Conservation (phyloP, 768 basidiomycete species). For the Crassisporium funariophilum region DNA sequence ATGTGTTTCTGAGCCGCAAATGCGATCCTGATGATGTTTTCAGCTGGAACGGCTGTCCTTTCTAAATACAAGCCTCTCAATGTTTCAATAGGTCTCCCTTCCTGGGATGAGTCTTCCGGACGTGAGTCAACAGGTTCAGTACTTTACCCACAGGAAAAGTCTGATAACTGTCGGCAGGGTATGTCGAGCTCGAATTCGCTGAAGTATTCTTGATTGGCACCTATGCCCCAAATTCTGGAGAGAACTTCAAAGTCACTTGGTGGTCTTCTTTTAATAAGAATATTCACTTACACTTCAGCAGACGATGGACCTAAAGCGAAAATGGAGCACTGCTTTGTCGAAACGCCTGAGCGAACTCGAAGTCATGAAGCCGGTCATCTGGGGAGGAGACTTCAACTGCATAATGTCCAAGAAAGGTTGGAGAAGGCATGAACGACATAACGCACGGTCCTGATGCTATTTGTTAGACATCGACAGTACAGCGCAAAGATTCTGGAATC, state of each 20-base stretch:
- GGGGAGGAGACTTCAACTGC: constrained; percentile 83
- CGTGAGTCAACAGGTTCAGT: constrained; percentile 67
- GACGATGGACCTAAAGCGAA: constrained; percentile 72
- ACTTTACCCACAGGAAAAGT: too few species aligned
- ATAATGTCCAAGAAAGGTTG: constrained; percentile 71
- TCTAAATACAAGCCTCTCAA: constrained; percentile 72
- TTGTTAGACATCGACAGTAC: constrained; percentile 59
- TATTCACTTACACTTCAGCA: too few species aligned
- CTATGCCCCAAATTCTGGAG: constrained; percentile 80
- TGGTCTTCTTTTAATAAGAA: too few species aligned
- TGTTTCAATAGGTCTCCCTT: constrained; percentile 31
- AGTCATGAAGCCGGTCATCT: constrained; percentile 77
- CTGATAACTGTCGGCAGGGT: constrained; percentile 61
- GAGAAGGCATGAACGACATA: not conserved
- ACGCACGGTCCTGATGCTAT: too few species aligned
- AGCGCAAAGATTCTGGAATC: constrained; percentile 72
- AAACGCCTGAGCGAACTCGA: constrained; percentile 68
- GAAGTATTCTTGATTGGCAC: constrained; percentile 67
- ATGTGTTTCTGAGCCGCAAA: not conserved
- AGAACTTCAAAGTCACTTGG: constrained; percentile 64
- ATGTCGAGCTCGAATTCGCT: constrained; percentile 75
- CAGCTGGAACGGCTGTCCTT: constrained; percentile 78
- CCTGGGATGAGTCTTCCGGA: constrained; percentile 14
- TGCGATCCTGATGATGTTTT: not conserved
- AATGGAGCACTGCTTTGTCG: constrained; percentile 76